Conservation (phyloP, 768 basidiomycete genomes). For the Mycena vitilis region DNA sequence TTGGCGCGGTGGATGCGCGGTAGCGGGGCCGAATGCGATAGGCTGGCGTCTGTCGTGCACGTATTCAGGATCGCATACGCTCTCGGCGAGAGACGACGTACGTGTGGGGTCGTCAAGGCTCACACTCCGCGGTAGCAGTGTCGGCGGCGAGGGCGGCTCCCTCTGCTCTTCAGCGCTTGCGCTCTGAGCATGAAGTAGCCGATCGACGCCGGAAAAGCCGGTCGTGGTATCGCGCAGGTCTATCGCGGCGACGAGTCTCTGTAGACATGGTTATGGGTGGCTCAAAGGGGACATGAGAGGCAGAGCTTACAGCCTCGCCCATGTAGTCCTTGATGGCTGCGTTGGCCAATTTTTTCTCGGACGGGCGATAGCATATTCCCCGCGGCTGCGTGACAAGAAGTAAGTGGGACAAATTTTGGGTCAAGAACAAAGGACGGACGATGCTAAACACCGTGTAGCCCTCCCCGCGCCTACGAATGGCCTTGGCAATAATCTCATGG, state of each 20-base stretch:
- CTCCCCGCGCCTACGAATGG: constrained; percentile 80
- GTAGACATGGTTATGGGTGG: constrained; percentile 16
- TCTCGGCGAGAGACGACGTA: not conserved
- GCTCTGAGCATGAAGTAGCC: constrained; percentile 35
- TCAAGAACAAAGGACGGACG: constrained; percentile 58
- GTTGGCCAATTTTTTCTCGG: constrained; percentile 90
- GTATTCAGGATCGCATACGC: no score
- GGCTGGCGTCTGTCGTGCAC: no score
- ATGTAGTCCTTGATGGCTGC: constrained; percentile 86
- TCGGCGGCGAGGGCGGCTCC: not conserved
- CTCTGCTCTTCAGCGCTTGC: not conserved
- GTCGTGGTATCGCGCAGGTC: constrained; percentile 82
- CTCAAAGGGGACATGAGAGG: not conserved
- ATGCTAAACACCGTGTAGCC: constrained; percentile 96
- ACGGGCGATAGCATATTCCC: constrained; percentile 88
- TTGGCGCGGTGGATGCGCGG: no score
- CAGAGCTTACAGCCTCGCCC: constrained; percentile 79
- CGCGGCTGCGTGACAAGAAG: constrained; percentile 66
- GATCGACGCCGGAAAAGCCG: constrained; percentile 81
- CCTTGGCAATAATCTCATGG: constrained; percentile 92
- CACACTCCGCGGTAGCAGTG: not conserved
- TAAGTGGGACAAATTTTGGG: no score
- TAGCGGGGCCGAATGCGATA: no score
- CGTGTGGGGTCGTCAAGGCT: not conserved
- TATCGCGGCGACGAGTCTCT: constrained; percentile 87